A percentile compares a stretch with the other conserved stretches of the same genome.
phyloP scores from a whole-genome alignment of 179 eudicot genomes.

The Amaranthus tricolor region DNA sequence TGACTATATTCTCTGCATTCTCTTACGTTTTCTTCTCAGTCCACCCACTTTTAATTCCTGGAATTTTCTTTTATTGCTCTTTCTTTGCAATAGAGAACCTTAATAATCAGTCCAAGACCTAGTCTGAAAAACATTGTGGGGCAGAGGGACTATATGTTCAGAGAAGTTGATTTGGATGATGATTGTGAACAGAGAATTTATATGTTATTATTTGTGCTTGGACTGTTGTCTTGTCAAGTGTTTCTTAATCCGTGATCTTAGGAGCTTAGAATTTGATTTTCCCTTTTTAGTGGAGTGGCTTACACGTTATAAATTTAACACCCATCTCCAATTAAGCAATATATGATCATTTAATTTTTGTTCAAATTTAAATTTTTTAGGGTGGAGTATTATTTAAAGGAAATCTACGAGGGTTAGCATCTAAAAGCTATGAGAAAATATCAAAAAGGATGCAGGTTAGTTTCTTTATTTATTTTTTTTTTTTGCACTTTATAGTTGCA shows the following conservation, averaged over 20 bases:
- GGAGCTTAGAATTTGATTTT: neutral
- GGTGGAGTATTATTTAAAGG: slow-evolving; percentile 93
- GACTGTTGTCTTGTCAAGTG: neutral
- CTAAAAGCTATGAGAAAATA: slow-evolving; percentile 81
- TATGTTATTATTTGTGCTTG: neutral
- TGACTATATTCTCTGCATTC: no score
- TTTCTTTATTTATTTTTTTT: slow-evolving; percentile 5
- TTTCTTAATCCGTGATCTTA: neutral
- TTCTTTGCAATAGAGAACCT: no score
- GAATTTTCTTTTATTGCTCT: no score
- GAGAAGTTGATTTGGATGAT: neutral
- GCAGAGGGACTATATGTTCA: neutral
- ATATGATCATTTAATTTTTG: neutral
- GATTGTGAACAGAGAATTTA: neutral
- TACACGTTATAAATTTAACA: neutral
- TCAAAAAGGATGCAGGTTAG: slow-evolving; percentile 76
- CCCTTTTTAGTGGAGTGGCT: neutral
- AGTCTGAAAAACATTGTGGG: no score
- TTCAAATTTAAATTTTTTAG: slow-evolving; percentile 28
- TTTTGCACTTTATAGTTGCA: neutral
- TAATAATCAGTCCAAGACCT: no score
- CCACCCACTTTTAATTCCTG: no score
- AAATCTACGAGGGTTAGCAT: slow-evolving; percentile 79
- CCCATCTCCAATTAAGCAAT: neutral
- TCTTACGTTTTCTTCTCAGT: no score